Base-by-base conservation (phyloP, 495 filamentous ascomycete species). In the Penicillium canariense region DNA sequence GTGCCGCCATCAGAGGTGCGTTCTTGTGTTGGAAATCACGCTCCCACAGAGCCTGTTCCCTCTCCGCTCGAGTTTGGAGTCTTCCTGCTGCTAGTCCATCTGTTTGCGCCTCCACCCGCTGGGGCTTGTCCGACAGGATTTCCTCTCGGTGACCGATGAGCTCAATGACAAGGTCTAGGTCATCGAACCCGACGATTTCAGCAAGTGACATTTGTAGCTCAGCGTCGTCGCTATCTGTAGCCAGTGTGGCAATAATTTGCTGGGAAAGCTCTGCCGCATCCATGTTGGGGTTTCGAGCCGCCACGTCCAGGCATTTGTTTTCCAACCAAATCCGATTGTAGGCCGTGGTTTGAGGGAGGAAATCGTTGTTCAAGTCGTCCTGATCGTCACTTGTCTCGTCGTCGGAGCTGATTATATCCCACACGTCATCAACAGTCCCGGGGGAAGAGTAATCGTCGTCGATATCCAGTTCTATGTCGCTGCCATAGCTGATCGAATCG, bases 181-280 rank as follows among this genome's bases (percentile, higher is more conserved):
- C 92, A 52, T 92, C 89, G 63, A 89, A 97, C 0, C 94, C 94
- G 46, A 97, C 76, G 51, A 96, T 84, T 62, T 98, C 95, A 0
- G 87, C 89, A n/a, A 98, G 77, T 17, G 82, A 82, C 68, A 89
- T 91, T 69, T 97, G 94, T 7, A 97, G 71, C 59, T 92, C 89
- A 18, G 91, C 88, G 59, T 96, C 90, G 25, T 78, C 75, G 51
- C 74, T 77, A 61, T 88, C 82, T 22, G 87, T 83, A 4, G 77
- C 81, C 46, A 95, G 63, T 7, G 87, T 72, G 5, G 86, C 86
- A 15, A 83, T 69, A 32, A 96, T 80, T 65, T 95, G 89, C 50
- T 85, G 80, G 52, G 85, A 72, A 22, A 96, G 76, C 42, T 84
- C 84, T 2, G 69, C 67, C 1, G 81, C 66, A 44, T 85, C 78